Conservation (phyloP, 192 early-diverging fungal genomes). For the Gonapodya sp. region DNA sequence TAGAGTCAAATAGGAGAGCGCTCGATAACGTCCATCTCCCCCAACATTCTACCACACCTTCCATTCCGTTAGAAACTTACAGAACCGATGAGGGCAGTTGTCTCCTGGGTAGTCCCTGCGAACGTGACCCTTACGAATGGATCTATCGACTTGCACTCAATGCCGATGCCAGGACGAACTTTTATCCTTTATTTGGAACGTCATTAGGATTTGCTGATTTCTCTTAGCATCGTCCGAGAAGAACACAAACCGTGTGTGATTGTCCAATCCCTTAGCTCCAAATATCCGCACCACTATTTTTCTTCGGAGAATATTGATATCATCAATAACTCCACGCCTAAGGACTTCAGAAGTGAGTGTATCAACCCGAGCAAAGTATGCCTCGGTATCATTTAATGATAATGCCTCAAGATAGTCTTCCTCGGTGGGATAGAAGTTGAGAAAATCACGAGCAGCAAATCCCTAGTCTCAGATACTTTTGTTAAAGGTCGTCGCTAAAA, state of each 20-base stretch:
- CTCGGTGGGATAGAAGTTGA: conserved; percentile 18
- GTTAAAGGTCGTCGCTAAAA: neutral
- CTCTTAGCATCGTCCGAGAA: no score
- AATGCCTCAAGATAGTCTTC: conserved; percentile 18
- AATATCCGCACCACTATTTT: conserved; percentile 23
- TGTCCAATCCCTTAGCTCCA: conserved; percentile 15
- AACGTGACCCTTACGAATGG: conserved; percentile 17
- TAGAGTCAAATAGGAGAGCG: neutral
- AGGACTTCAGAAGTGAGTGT: conserved; percentile 11
- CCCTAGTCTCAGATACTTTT: no score
- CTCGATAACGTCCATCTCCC: no score
- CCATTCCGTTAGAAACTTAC: neutral
- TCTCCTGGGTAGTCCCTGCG: conserved; percentile 9
- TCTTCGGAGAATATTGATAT: conserved; percentile 18
- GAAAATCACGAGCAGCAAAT: conserved; percentile 15
- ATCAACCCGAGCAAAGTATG: conserved; percentile 17
- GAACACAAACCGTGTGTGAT: conserved; percentile 7
- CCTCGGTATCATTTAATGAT: conserved; percentile 26
- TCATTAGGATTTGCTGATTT: neutral
- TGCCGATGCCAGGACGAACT: conserved; percentile 14
- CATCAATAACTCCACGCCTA: conserved; percentile 13
- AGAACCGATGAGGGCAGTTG: conserved; percentile 21
- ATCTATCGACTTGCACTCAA: conserved; percentile 23
- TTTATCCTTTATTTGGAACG: conserved; percentile 19
- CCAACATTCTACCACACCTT: no score